Evolutionary conservation across 2,329 filamentous ascomycete species (phyloP).

Genomic region (Phyllosticta capitalensis): DNA sequence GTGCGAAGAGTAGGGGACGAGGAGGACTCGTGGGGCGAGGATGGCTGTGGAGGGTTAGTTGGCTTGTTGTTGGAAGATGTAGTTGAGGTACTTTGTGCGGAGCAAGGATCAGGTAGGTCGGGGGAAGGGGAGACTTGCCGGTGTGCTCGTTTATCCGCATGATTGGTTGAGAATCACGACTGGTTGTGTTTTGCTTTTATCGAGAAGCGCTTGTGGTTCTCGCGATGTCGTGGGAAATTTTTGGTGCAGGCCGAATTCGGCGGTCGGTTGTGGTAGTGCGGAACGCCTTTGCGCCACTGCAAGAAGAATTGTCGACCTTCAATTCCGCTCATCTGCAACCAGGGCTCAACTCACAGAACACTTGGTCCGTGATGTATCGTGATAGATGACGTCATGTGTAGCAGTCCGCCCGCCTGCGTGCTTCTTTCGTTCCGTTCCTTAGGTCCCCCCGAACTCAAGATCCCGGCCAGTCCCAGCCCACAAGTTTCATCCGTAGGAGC

Average conservation of each 20-base stretch:
- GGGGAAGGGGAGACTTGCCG: constrained; percentile 17
- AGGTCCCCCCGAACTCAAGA: neutral
- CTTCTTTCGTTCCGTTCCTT: neutral
- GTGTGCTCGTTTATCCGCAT: constrained; percentile 36
- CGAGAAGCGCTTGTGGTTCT: neutral
- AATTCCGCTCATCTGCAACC: neutral
- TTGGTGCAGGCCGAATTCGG: neutral
- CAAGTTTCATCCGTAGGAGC: neutral
- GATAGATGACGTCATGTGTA: constrained; percentile 10
- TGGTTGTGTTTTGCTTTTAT: neutral
- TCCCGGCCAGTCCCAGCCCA: neutral
- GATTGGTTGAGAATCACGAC: neutral
- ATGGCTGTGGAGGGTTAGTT: constrained; percentile 46
- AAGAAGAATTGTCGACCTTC: too few species aligned
- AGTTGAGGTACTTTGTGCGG: neutral
- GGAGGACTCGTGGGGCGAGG: constrained; percentile 53
- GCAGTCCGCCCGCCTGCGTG: neutral
- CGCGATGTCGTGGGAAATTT: constrained; percentile 2
- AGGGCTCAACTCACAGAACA: neutral
- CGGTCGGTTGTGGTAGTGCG: neutral
- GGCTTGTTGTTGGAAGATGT: neutral
- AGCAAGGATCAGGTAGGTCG: neutral
- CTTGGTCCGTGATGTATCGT: neutral
- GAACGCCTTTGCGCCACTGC: neutral
- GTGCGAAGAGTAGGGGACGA: constrained; percentile 74